phyloP scores from a whole-genome alignment of 1,284 basidiomycete genomes.

The Irpex sp. region DNA sequence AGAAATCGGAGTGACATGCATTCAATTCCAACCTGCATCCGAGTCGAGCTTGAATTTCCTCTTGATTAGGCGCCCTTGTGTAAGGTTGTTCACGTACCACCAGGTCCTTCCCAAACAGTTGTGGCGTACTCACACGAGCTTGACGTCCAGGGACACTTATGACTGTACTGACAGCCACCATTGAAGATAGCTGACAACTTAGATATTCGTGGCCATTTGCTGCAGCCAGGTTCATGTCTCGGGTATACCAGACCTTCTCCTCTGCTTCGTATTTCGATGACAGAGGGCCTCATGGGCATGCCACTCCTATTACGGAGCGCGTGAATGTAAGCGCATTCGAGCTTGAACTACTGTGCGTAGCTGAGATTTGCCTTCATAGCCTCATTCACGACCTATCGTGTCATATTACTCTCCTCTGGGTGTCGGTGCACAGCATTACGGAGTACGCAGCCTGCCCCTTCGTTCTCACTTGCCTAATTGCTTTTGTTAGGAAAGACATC shows the following conservation, averaged over 20 bases:
- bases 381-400: constrained; percentile 85
- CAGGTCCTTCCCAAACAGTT: background rate
- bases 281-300: constrained; percentile 60
- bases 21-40: too few species aligned
- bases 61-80: background rate
- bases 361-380: constrained; percentile 29
- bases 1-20: too few species aligned
- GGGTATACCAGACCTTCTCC: constrained; percentile 50
- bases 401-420: constrained; percentile 96
- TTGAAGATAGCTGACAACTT: background rate
- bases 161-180: background rate
- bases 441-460: constrained; percentile 49
- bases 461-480: constrained; percentile 4
- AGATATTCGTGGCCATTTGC: background rate
- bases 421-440: constrained; percentile 95
- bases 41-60: too few species aligned
- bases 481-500: constrained; percentile 80
- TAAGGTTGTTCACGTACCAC: background rate
- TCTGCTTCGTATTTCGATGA: constrained; percentile 70
- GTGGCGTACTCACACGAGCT: background rate
- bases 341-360: background rate
- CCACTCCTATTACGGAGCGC: constrained; percentile 71
- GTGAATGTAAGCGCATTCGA: constrained; percentile 51
- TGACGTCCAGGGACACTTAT: background rate
- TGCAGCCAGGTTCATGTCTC: background rate